Evolutionary conservation across 2,329 filamentous ascomycete genomes (phyloP).

Genomic region (Ampelomyces quisqualis): DNA sequence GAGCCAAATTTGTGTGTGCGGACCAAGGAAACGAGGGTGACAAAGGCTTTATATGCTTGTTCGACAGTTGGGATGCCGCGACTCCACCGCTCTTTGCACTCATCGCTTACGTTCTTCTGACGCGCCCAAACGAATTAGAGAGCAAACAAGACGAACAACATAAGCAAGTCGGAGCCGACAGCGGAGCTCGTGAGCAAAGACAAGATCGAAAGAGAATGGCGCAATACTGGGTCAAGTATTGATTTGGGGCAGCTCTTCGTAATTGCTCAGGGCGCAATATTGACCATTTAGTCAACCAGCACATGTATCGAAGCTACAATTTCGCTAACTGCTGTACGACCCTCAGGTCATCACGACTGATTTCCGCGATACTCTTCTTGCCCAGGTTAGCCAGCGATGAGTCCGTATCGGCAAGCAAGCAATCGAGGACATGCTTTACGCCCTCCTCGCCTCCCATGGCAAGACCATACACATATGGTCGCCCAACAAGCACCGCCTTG

Average conservation of each 20-base stretch:
- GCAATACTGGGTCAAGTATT: too few species aligned
- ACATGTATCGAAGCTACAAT: constrained; percentile 15
- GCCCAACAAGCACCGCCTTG: constrained; percentile 39
- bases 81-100: too few species aligned
- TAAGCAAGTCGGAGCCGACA: not conserved
- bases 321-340: constrained; percentile 28
- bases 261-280: not conserved
- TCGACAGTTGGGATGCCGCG: not conserved
- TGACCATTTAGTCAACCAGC: not conserved
- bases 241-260: not conserved
- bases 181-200: not conserved
- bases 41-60: not conserved
- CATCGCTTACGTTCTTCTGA: not conserved
- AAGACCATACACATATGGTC: constrained; percentile 42
- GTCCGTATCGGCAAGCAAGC: constrained; percentile 38
- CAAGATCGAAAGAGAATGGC: not conserved
- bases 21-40: not conserved
- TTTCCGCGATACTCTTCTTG: constrained; percentile 30
- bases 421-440: constrained; percentile 42
- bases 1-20: not conserved
- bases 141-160: not conserved
- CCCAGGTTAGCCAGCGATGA: constrained; percentile 39
- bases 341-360: constrained; percentile 33
- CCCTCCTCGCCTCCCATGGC: constrained; percentile 42
- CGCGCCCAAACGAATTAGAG: not conserved